Evolutionary conservation across 371 early-diverging fungal species (phyloP), one percentile per base, ranked within the genome.

Genomic region (Mortierella sp.): DNA sequence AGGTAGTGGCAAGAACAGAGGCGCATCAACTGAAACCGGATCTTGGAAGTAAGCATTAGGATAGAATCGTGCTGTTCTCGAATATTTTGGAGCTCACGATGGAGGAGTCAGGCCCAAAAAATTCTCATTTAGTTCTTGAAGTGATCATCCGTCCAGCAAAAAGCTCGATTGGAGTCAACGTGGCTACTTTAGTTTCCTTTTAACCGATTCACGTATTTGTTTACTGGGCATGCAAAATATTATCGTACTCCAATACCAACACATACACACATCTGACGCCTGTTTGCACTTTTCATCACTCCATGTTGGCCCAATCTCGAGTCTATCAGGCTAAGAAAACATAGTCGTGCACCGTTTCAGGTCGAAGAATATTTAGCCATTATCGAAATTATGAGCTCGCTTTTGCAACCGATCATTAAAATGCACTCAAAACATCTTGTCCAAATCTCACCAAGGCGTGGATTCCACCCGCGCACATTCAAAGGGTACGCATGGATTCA

Each of bases 281-380:
- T n/a, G n/a, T n/a, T 61, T 28, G 31, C 4, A 19, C 45, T 28
- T 4, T 61, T 28, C 22, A 17, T 22, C 17, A 9, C 45, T 17
- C 61, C 61, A 2, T 61, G 61, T 22, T 61, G 61, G 61, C 61
- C 61, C 10, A 28, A 61, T 10, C 61, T 61, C 3, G 31, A 31
- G 17, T 61, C 61, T 8, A 5, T 56, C 17, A n/a, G 9, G 9
- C 17, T 56, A 4, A 56, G 23, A 23, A 15, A 23, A 6, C 4
- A 45, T 3, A 9, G 2, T 45, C 35, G 9, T 35, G n/a, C n/a
- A n/a, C 9, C 9, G 35, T 9, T 35, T 9, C 3, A 4, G n/a
- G 15, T 5, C 3, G n/a, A 45, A 15, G 9, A 12, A 45, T 45
- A 45, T 45, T 13, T 45, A 15, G 15, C 4, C 4, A 35, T 35